Base-by-base conservation (phyloP, 2,329 filamentous ascomycete genomes). In the Fusarium napiforme region DNA sequence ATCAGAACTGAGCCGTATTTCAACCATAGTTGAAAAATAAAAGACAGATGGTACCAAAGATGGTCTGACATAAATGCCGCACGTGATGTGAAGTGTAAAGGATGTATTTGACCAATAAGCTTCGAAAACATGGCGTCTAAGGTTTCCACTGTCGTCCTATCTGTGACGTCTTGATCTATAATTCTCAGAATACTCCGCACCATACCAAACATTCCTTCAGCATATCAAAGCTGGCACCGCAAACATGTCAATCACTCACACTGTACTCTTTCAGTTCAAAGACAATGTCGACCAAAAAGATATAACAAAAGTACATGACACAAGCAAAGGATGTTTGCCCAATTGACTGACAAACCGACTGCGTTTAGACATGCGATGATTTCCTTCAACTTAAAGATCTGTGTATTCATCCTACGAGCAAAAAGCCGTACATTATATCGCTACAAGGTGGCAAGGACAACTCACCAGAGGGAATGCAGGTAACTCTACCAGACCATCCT, bases 211-310 rank as follows among this genome's bases (percentile, higher is more conserved):
- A 18, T 39, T 37, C 5, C 23, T 7, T 40, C 5, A 36, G 28
- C 34, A 19, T 40, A 59, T n/a, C 40, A 37, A 26, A 67, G 36
- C 26, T 67, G 64, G 32, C 7, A 26, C 3, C 30, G n/a, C 49
- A 52, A 59, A 37, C 16, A 69, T 69, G 67, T 16, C 65, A 1
- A 32, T 65, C 18, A 69, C 46, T 5, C 67, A 69, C 28, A 69
- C 67, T 1, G 67, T 70, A 1, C 47, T 70, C 4, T 70, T 65
- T 16, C 67, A 70, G 6, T 70, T 69, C 40, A 70, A 70, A 40
- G 42, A 53, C 14, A 34, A 49, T 26, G 37, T 28, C 5, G 26
- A 32, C 8, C 15, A 21, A 21, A 39, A 36, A 16, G 46, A 49
- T 16, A 34, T 69, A 14, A 70, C 47, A 30, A 26, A 36, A 16